These are phyloP conservation scores for Raffaelea albimanens DNA, from an alignment of 2,329 filamentous ascomycete species.

Conservation along the genomic window DNA sequence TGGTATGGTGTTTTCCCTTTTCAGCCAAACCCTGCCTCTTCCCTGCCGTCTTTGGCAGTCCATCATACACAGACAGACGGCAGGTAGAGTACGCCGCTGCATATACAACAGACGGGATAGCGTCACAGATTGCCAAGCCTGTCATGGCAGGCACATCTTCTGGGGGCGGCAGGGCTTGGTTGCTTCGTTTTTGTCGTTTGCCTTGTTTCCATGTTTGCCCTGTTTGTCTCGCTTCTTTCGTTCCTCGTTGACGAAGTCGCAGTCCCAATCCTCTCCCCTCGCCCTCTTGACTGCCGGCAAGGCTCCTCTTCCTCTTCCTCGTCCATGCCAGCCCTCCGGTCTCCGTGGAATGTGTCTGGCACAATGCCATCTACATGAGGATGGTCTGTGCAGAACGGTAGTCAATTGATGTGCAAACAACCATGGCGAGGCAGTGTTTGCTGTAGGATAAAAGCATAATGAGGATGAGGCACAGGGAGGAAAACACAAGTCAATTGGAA, in stretches of 20 bases:
- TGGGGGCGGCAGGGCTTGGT: neutral
- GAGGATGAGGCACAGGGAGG: no score
- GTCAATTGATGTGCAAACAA: no score
- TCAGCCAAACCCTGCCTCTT: neutral
- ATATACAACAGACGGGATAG: no score
- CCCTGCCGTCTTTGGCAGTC: neutral
- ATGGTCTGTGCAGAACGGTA: no score
- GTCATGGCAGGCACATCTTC: no score
- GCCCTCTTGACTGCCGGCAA: neutral
- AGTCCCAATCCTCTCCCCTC: neutral
- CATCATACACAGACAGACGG: neutral
- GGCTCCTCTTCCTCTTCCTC: neutral
- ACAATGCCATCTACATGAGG: neutral
- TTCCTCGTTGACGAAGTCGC: no score
- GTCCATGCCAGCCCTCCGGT: no score
- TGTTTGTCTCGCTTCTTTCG: neutral
- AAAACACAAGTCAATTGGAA: no score
- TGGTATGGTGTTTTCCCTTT: neutral
- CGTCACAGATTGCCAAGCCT: no score
- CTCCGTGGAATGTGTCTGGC: neutral
- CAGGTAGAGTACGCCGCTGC: no score
- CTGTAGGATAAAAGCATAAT: no score
- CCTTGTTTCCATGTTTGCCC: neutral
- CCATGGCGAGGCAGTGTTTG: no score
- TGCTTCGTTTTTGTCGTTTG: neutral